Conservation (phyloP, 352 stramenopile genomes). For the Phytophthora crassamura region DNA sequence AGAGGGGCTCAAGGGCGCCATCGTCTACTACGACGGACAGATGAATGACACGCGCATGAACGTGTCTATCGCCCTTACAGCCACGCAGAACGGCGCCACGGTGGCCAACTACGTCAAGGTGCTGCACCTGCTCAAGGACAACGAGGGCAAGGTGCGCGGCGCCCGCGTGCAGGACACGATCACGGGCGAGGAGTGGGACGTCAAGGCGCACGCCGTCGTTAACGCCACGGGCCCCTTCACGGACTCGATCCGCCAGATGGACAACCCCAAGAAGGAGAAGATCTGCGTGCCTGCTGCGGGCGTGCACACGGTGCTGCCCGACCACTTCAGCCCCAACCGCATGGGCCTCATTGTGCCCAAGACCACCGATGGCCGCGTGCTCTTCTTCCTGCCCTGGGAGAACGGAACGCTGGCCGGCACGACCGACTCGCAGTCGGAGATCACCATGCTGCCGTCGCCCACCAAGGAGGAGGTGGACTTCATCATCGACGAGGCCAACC, state of each 20-base stretch:
- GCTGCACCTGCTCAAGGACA: conserved; percentile 85
- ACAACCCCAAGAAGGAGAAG: conserved; percentile 88
- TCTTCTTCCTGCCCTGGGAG: conserved; percentile 98
- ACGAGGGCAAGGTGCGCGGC: conserved; percentile 84
- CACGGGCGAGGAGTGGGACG: conserved; percentile 91
- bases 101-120: conserved; percentile 94
- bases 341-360: conserved; percentile 98
- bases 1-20: conserved; percentile 91
- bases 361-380: conserved; percentile 93
- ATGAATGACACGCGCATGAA: conserved; percentile 97
- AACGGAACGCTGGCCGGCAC: conserved; percentile 93
- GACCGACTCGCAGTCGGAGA: conserved; percentile 93
- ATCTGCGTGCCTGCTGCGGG: conserved; percentile 94
- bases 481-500: conserved; percentile 94
- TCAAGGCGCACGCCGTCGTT: conserved; percentile 91
- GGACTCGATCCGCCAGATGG: conserved; percentile 91
- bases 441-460: conserved; percentile 95
- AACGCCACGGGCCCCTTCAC: conserved; percentile 97
- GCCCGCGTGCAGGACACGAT: conserved; percentile 90
- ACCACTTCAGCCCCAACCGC: conserved; percentile 94
- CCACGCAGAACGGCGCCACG: conserved; percentile 92
- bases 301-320: conserved; percentile 95
- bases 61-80: conserved; percentile 94
- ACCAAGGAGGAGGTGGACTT: conserved; percentile 94
- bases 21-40: conserved; percentile 93